Evolutionary conservation across 2,329 filamentous ascomycete species (phyloP), one percentile per base, ranked within the genome.

Genomic region (Colletotrichum cordylinicola): DNA sequence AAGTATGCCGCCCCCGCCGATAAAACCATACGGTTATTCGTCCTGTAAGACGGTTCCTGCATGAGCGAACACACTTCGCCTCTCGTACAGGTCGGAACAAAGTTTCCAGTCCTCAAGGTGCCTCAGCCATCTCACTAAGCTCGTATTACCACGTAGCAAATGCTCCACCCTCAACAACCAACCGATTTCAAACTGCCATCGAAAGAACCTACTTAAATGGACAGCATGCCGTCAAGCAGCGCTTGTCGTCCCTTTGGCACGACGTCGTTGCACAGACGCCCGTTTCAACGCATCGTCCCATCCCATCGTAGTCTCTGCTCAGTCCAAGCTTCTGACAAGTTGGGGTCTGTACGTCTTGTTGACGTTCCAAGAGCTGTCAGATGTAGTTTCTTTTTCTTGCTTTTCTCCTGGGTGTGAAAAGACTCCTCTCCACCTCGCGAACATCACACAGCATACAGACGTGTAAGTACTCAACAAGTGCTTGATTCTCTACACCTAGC

Each of bases 401-500:
- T 13, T 31, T 27, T 5, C 24, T 27, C 24, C 24, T 27, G 24
- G 24, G 24, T n/a, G n/a, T n/a, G 3, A 4, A 52, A 52, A 52
- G 21, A 4, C 43, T 52, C 12, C 9, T 9, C 31, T 33, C 10
- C 31, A 33, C 10, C 31, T 12, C 31, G 31, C 31, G 12, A 52
- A 4, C n/a, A 13, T 2, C n/a, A 52, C 18, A 13, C 8, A 12
- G 8, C 24, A 18, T 9, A 9, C 61, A 39, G 35, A 13, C 13
- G n/a, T 39, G 33, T 24, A 43, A 24, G 31, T 35, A 18, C 18
- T 48, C n/a, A 55, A 75, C 55, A 73, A 48, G 33, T 68, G n/a
- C 55, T 67, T 37, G 39, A 73, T 67, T 75, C 39, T 67, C 69
- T 73, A 64, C 55, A 43, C n/a, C 56, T 27, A 29, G 58, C 62